These are phyloP conservation scores for Talaromyces nanjingensis DNA, from an alignment of 495 filamentous ascomycete genomes.

Conservation along the genomic window DNA sequence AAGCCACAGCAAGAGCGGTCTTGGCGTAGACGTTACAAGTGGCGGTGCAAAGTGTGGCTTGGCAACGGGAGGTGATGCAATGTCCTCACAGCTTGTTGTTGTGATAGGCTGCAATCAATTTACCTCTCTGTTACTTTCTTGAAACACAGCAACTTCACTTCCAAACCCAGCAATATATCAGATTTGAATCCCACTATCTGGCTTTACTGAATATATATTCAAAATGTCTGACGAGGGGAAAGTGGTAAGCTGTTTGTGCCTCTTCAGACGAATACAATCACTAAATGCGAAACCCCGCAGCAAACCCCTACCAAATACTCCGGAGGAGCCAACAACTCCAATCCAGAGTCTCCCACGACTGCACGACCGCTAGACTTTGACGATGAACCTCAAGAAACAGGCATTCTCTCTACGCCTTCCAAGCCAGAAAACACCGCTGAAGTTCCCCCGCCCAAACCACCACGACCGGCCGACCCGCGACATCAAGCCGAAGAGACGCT, in stretches of 20 bases:
- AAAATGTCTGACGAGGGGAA: conserved; percentile 10
- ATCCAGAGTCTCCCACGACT: conserved; percentile 78
- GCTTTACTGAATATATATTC: neutral
- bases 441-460: conserved; percentile 73
- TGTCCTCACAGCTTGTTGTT: neutral
- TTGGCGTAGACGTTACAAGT: neutral
- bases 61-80: neutral
- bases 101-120: neutral
- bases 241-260: conserved; percentile 2
- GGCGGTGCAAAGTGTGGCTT: conserved; percentile 4
- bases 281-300: conserved; percentile 15
- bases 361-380: conserved; percentile 78
- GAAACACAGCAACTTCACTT: neutral
- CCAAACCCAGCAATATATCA: neutral
- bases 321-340: conserved; percentile 26
- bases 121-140: neutral
- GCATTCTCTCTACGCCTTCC: conserved; percentile 31
- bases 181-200: neutral
- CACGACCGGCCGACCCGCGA: conserved; percentile 71
- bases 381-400: conserved; percentile 69
- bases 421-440: conserved; percentile 28
- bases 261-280: neutral
- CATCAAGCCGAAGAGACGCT: conserved; percentile 83
- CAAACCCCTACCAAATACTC: conserved; percentile 27
- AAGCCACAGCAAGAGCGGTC: neutral